Evolutionary conservation across 2,329 filamentous ascomycete genomes (phyloP), one percentile per base, ranked within the genome.

Genomic region (Phoma herbarum): DNA sequence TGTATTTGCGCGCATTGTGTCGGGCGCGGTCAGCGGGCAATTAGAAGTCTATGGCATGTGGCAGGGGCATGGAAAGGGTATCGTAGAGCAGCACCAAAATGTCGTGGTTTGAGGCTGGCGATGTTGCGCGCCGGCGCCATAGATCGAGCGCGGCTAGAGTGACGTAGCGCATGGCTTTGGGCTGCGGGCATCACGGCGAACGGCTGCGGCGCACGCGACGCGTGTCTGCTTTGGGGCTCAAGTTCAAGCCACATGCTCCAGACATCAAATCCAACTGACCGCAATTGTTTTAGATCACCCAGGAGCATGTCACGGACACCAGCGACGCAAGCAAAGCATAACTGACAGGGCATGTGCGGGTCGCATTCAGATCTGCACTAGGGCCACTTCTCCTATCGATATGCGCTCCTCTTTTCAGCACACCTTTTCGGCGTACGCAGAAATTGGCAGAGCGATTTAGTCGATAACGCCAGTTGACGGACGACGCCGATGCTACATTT

Each of bases 1-100:
- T 62, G 88, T 88, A 74, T 87, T 88, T 76, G 81, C 81, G 73
- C 83, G 82, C 80, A 84, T 85, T 33, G 57, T 62, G 39, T 45
- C 59, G 37, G 52, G 58, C 50, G 56, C 59, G 37, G 48, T 44
- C 42, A 31, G 25, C 20, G 59, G 29, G 54, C 57, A 50, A 45
- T 33, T 46, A 50, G 39, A 45, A 26, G 47, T 59, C 46, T 59
- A 52, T 49, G 54, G 14, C 49, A 52, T 53, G 28, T 86, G 76
- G 80, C 79, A 72, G 81, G 79, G 82, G 83, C 41, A 43, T 42
- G 16, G 44, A 52, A 55, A 42, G 44, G 26, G 54, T 53, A 52
- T 59, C 46, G 54, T 55, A 51, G 60, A 57, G 52, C 52, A 43
- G 37, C 37, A 43, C 37, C 44, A 60, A 47, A 48, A 25, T 43